A percentile compares a stretch with the other conserved stretches of the same genome.
Conservation (phyloP, 2,329 filamentous ascomycete species). For the Pseudocercospora ulei region DNA sequence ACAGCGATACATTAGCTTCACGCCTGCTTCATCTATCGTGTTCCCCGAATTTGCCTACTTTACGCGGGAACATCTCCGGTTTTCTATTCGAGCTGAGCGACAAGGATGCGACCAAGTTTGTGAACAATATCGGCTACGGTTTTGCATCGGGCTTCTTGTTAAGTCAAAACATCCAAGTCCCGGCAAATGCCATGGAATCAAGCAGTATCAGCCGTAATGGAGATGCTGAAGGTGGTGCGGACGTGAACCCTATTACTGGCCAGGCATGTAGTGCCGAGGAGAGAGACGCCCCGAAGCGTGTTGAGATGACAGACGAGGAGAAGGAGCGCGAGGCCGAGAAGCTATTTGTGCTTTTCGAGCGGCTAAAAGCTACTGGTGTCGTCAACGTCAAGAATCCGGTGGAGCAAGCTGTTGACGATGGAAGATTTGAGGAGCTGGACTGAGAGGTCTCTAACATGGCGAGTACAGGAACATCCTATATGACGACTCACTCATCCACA, state of each 20-base stretch:
- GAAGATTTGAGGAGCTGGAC: constrained; percentile 58
- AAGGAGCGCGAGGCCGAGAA: constrained; percentile 85
- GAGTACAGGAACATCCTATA: no score
- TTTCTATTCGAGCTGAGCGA: constrained; percentile 82
- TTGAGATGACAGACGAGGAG: constrained; percentile 80
- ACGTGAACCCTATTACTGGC: constrained; percentile 76
- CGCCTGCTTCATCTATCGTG: constrained; percentile 68
- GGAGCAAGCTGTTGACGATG: constrained; percentile 57
- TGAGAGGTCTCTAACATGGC: no score
- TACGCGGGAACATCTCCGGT: constrained; percentile 64
- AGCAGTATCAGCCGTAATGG: constrained; percentile 35
- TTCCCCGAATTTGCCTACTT: constrained; percentile 58
- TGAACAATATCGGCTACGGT: constrained; percentile 88
- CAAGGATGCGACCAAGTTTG: constrained; percentile 66
- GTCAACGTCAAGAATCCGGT: constrained; percentile 72
- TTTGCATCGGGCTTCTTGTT: constrained; percentile 85
- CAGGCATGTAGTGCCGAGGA: constrained; percentile 48
- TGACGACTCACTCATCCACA: no score
- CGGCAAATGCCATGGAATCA: constrained; percentile 53
- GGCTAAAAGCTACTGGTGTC: constrained; percentile 63
- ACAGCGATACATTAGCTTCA: constrained; percentile 62
- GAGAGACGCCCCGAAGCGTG: constrained; percentile 49
- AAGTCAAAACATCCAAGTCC: constrained; percentile 70
- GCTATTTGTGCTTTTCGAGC: constrained; percentile 82
- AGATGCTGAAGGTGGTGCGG: constrained; percentile 28